Evolutionary conservation across 805 yeast genomes (phyloP).

Genomic region (Spathaspora hagerdaliae): DNA sequence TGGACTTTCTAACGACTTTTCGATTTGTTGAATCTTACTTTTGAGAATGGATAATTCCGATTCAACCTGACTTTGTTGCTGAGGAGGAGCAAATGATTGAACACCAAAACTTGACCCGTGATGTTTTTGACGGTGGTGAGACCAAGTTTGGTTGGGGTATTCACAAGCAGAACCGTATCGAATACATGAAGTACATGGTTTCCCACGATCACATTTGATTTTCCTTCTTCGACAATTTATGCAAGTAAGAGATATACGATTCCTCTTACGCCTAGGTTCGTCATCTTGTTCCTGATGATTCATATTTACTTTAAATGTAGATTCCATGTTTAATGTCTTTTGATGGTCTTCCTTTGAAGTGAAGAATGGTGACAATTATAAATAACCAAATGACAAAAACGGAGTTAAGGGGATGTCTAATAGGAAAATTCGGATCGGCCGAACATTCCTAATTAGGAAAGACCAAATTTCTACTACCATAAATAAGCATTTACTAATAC

Average conservation of each 20-base stretch:
- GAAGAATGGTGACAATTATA: no score
- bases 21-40: background rate
- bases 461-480: no score
- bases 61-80: background rate
- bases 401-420: no score
- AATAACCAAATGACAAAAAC: no score
- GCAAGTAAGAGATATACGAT: conserved; percentile 29
- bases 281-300: background rate
- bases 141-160: conserved; percentile 16
- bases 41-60: background rate
- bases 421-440: no score
- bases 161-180: conserved; percentile 20
- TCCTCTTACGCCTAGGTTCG: conserved; percentile 14
- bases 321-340: background rate
- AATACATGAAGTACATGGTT: conserved; percentile 32
- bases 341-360: background rate
- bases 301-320: background rate
- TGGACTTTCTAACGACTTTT: background rate
- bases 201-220: conserved; percentile 34
- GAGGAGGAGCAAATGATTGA: background rate
- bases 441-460: no score
- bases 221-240: conserved; percentile 31
- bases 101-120: background rate
- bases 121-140: background rate
- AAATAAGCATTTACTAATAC: no score